Percentiles rank a stretch among this genome's conserved stretches.
phyloP scores from a whole-genome alignment of 2,329 filamentous ascomycete genomes.

The Calonectria ilicicola region DNA sequence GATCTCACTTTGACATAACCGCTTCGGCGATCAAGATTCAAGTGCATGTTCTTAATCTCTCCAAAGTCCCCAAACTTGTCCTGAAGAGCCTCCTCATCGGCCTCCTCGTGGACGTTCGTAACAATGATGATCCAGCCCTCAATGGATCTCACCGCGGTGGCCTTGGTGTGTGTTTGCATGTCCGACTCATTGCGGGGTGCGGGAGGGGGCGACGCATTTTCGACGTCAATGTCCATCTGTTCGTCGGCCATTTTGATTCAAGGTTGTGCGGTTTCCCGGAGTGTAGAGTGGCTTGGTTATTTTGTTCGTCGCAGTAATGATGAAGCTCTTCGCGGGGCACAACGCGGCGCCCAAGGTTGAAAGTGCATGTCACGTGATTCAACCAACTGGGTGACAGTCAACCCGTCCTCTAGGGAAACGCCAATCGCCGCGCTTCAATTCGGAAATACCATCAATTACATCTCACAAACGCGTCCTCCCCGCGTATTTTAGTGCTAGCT shows the following conservation, averaged over 20 bases:
- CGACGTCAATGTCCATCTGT: slow-evolving; percentile 69
- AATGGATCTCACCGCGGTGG: slow-evolving; percentile 86
- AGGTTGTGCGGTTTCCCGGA: not conserved
- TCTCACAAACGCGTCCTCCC: not conserved
- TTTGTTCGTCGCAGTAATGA: slow-evolving; percentile 6
- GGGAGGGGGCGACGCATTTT: slow-evolving; percentile 51
- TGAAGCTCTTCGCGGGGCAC: slow-evolving; percentile 20
- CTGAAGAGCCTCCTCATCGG: slow-evolving; percentile 84
- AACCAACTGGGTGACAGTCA: not conserved
- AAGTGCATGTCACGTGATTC: slow-evolving; percentile 21
- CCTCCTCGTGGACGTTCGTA: slow-evolving; percentile 89
- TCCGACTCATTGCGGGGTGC: slow-evolving; percentile 67
- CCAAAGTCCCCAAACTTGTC: slow-evolving; percentile 87
- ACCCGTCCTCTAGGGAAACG: not conserved
- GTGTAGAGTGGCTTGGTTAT: not conserved
- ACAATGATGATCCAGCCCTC: slow-evolving; percentile 92
- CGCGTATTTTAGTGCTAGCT: not conserved
- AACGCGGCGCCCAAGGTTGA: not conserved
- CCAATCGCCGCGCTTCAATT: slow-evolving; percentile 5
- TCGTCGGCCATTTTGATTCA: slow-evolving; percentile 60
- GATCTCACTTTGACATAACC: slow-evolving; percentile 83
- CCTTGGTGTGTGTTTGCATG: slow-evolving; percentile 79
- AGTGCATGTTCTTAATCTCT: slow-evolving; percentile 87
- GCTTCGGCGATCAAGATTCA: slow-evolving; percentile 85
- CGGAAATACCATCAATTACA: not conserved